Conservation (phyloP, 805 yeast genomes). For the Schizosaccharomyces octosporus region DNA sequence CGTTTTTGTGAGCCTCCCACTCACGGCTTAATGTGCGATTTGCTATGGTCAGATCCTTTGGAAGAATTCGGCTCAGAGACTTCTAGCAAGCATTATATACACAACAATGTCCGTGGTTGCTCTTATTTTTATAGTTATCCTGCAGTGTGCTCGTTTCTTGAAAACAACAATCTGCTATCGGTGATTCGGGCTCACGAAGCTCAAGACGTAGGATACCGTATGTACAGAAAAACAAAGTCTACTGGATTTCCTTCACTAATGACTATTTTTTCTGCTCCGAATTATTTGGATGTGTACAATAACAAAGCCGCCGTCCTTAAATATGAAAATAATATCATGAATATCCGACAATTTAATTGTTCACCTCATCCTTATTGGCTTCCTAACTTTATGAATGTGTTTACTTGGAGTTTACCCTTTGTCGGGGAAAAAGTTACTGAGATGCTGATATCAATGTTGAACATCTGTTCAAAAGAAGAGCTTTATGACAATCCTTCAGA, state of each 20-base stretch:
- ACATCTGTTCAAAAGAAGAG: conserved; percentile 89
- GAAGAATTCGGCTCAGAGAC: conserved; percentile 54
- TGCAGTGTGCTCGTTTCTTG: conserved; percentile 59
- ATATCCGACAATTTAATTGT: conserved; percentile 77
- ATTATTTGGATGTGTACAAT: conserved; percentile 73
- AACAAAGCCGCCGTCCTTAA: conserved; percentile 88
- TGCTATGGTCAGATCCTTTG: conserved; percentile 91
- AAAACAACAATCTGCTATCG: conserved; percentile 53
- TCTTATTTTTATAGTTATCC: conserved; percentile 69
- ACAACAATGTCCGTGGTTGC: conserved; percentile 68
- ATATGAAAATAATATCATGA: conserved; percentile 79
- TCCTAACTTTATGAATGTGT: conserved; percentile 91
- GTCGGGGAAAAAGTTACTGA: conserved; percentile 92
- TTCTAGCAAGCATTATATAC: conserved; percentile 22
- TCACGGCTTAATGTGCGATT: conserved; percentile 77
- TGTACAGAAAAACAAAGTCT: conserved; percentile 63
- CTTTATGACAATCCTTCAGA: conserved; percentile 27
- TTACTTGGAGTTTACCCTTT: conserved; percentile 91
- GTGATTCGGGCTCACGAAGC: conserved; percentile 92
- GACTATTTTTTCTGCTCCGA: conserved; percentile 88
- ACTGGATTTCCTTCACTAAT: conserved; percentile 76
- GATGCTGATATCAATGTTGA: conserved; percentile 68
- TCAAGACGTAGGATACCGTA: conserved; percentile 88
- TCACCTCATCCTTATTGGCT: conserved; percentile 93
- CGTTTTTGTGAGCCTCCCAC: conserved; percentile 87